phyloP scores from a whole-genome alignment of 2,329 filamentous ascomycete species.

The Botrytis porri region DNA sequence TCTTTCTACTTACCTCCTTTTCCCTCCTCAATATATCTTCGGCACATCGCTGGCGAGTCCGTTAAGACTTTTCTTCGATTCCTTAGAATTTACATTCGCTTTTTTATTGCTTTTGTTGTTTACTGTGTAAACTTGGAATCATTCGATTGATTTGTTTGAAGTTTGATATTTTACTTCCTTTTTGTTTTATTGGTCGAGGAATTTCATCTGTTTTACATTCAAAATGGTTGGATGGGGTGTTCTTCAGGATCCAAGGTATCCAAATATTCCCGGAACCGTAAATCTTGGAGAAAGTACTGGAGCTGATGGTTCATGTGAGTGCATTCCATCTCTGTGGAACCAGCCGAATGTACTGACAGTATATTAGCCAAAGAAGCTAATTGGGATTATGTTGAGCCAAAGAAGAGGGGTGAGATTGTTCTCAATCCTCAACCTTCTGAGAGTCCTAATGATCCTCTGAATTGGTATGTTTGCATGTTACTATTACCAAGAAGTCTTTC shows the following conservation, averaged over 20 bases:
- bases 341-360: slow-evolving; percentile 10
- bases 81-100: slow-evolving; percentile 22
- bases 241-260: slow-evolving; percentile 34
- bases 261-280: slow-evolving; percentile 34
- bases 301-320: slow-evolving; percentile 25
- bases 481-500: slow-evolving; percentile 29
- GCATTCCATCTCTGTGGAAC: neutral
- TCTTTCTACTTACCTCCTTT: slow-evolving; percentile 18
- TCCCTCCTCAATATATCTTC: slow-evolving; percentile 18
- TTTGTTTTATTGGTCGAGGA: slow-evolving; percentile 5
- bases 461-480: slow-evolving; percentile 41
- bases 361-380: slow-evolving; percentile 25
- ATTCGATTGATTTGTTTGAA: neutral
- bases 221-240: slow-evolving; percentile 33
- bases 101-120: slow-evolving; percentile 14
- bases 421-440: slow-evolving; percentile 52
- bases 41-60: slow-evolving; percentile 31
- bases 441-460: slow-evolving; percentile 52
- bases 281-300: slow-evolving; percentile 30
- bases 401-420: slow-evolving; percentile 47
- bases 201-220: neutral
- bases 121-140: neutral
- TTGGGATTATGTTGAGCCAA: slow-evolving; percentile 36
- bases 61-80: slow-evolving; percentile 24
- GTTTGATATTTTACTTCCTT: neutral